Base-by-base conservation (phyloP, 345 rosid species). In the Limnanthes douglasii region DNA sequence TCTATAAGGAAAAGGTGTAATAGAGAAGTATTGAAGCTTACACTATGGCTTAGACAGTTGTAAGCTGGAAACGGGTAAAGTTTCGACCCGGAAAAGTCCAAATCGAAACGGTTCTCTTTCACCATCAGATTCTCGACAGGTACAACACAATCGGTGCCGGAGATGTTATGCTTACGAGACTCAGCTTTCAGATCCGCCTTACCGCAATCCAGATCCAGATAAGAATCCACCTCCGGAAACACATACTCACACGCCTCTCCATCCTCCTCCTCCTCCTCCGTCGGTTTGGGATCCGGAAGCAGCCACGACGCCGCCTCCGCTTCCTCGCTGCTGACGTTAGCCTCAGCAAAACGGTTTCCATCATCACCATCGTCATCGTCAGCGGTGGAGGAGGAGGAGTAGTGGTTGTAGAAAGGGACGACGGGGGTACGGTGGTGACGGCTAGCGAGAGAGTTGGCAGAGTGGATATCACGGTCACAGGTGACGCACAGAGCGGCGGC, bases 391-490 rank as follows among this genome's bases (percentile, higher is more conserved):
- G 47, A 28, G 45, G 34, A 51, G 7, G 66, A 48, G 43, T 21
- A 20, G 11, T 50, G 27, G 21, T 65, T 90, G 50, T 61, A 71
- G 54, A 83, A 68, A 30, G 93, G 93, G 4, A 56, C 60, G 16
- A 83, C 59, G 0, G 93, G 90, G 7, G 73, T 61, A 12, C 95
- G 93, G 47, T 78, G 86, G 60, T 83, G 97, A 9, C 94, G 80
- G 15, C 67, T 50, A 1, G 95, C 83, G 27, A 86, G 70, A 0
- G 86, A 93, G 46, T 88, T 88, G 0, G 90, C 97, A 1, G 93
- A 76, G 81, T 88, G 97, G 52, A 88, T 88, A 53, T 88, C 97
- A 0, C 69, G 69, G 60, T 88, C 97, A 46, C 97, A 88, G 26
- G 86, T 50, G 54, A 68, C 45, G 53, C 97, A 88, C 34, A 88